Evolutionary conservation across 2,329 filamentous ascomycete species (phyloP).

Genomic region (Ploettnerulaceae sp.): DNA sequence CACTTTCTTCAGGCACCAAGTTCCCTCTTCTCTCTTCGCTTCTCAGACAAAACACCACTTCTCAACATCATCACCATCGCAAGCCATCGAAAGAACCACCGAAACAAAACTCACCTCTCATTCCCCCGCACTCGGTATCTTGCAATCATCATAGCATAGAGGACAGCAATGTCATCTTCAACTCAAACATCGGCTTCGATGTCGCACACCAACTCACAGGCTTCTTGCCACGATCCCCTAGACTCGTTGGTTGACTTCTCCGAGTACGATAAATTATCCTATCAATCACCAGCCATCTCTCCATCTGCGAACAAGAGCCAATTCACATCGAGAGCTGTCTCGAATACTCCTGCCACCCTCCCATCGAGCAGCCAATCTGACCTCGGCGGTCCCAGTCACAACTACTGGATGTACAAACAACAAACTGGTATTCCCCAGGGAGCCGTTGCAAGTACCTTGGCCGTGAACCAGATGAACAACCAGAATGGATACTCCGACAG

Average conservation of each 20-base stretch:
- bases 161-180: constrained; percentile 23
- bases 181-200: constrained; percentile 26
- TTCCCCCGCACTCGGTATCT: constrained; percentile 6
- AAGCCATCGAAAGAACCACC: neutral
- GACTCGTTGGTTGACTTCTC: constrained; percentile 57
- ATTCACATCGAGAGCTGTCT: constrained; percentile 46
- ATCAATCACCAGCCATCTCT: constrained; percentile 57
- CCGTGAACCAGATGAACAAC: constrained; percentile 59
- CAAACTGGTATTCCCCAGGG: constrained; percentile 89
- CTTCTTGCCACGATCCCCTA: constrained; percentile 35
- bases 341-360: constrained; percentile 49
- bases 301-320: constrained; percentile 50
- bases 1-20: constrained; percentile 20
- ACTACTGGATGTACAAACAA: constrained; percentile 93
- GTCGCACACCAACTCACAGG: constrained; percentile 26
- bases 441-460: constrained; percentile 73
- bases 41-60: neutral
- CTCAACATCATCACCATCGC: constrained; percentile 3
- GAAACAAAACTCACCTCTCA: neutral
- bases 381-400: constrained; percentile 80
- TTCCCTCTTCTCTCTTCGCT: constrained; percentile 9
- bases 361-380: constrained; percentile 50
- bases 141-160: neutral
- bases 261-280: constrained; percentile 57
- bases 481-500: constrained; percentile 42